Percentiles rank a stretch among this genome's conserved stretches.
Evolutionary conservation across 768 basidiomycete species (phyloP).

Genomic region (Phaeolepiota aurea): DNA sequence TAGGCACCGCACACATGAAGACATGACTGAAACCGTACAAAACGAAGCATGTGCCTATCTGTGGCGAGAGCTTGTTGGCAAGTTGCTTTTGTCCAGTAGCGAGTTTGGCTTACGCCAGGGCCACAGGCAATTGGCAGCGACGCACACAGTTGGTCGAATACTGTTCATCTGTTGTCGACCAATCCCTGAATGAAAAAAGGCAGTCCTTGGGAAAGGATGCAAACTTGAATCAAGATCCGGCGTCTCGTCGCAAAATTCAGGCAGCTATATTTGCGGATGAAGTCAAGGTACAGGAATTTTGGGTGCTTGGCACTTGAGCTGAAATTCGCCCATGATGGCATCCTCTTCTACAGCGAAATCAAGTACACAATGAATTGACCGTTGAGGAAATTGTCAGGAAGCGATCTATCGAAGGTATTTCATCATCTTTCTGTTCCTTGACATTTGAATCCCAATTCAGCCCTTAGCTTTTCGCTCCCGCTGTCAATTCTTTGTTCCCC

Average conservation of each 20-base stretch:
- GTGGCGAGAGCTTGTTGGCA: constrained; percentile 76
- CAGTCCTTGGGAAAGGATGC: constrained; percentile 25
- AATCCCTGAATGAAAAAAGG: constrained; percentile 49
- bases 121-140: constrained; percentile 59
- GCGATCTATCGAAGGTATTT: constrained; percentile 59
- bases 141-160: constrained; percentile 69
- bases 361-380: constrained; percentile 65
- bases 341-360: constrained; percentile 42
- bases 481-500: constrained; percentile 73
- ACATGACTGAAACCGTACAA: constrained; percentile 45
- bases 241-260: constrained; percentile 40
- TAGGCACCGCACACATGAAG: constrained; percentile 43
- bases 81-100: constrained; percentile 18
- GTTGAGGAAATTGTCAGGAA: constrained; percentile 67
- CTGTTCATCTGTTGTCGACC: constrained; percentile 65
- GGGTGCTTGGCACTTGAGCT: background rate
- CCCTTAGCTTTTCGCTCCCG: constrained; percentile 66
- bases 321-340: background rate
- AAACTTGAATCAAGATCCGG: constrained; percentile 32
- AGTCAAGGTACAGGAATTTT: constrained; percentile 48
- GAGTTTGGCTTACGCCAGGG: constrained; percentile 9
- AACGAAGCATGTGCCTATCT: constrained; percentile 69
- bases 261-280: constrained; percentile 56
- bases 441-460: background rate
- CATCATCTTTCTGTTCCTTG: background rate